Evolutionary conservation across 352 stramenopile genomes (phyloP).

Genomic region (Phytopythium litorale): DNA sequence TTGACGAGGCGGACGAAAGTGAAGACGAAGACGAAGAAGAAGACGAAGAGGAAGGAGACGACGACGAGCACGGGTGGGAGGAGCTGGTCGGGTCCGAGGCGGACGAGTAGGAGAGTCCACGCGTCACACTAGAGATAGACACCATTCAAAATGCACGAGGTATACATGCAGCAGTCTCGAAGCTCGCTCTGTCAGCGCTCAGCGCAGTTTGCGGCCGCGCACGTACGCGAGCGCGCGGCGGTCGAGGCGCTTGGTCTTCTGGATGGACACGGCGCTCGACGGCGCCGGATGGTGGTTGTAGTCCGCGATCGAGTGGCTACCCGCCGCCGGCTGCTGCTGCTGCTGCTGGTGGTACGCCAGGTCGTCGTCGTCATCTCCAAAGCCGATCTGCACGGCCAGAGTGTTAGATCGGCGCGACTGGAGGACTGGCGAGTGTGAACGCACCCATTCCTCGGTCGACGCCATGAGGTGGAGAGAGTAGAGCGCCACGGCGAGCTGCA

Average conservation of each 20-base stretch:
- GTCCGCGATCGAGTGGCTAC: constrained; percentile 73
- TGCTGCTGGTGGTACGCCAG: constrained; percentile 33
- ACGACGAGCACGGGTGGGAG: constrained; percentile 23
- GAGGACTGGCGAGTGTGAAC: not conserved
- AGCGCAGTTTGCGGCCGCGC: constrained; percentile 68
- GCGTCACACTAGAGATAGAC: not conserved
- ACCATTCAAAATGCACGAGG: not conserved
- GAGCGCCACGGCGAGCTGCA: constrained; percentile 76
- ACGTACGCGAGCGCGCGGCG: constrained; percentile 72
- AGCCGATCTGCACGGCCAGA: constrained; percentile 30
- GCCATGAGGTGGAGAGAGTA: constrained; percentile 83
- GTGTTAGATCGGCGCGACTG: not conserved
- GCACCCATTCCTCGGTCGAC: constrained; percentile 70
- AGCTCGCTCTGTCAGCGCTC: not conserved
- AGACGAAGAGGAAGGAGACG: constrained; percentile 38
- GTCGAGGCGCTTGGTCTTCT: constrained; percentile 79
- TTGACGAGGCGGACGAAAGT: constrained; percentile 75
- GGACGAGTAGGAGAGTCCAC: constrained; percentile 5
- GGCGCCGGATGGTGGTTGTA: constrained; percentile 66
- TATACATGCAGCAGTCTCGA: not conserved
- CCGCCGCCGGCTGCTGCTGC: constrained; percentile 22
- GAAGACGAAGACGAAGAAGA: constrained; percentile 28
- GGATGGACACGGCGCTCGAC: constrained; percentile 55
- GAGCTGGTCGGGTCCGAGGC: constrained; percentile 20
- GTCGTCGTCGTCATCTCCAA: constrained; percentile 62